Evolutionary conservation across 2,329 filamentous ascomycete genomes (phyloP), one percentile per base, ranked within the genome.

Genomic region (Ophiobolus disseminans): DNA sequence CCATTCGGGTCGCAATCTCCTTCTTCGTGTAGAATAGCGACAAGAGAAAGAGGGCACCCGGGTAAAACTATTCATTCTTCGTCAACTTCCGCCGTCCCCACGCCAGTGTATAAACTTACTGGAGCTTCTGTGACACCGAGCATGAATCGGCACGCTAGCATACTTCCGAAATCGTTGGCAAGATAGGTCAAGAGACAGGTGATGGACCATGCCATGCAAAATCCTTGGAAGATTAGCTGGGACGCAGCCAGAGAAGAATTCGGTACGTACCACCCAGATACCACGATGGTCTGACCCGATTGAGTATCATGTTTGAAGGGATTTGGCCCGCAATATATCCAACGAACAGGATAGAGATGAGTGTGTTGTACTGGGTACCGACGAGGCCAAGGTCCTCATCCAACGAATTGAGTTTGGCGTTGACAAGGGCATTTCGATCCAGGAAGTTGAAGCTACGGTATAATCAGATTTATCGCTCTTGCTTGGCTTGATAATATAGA

Each of bases 21-120:
- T 80, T 79, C 39, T 83, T 78, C 1, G 84, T 87, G 64, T 87
- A 88, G 78, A 84, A 87, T 53, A 85, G 81, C 0, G 80, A 83
- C 28, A 87, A 74, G 35, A 86, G 80, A 39, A 86, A 77, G 11
- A 86, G 73, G 0, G 82, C 82, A 30, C 85, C 85, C 0, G 85
- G 84, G 28, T 86, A 76, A 62, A 85, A 86, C 1, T 22, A n/a
- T n/a, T 2, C 10, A 28, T 9, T 10, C 3, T 28, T 28, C n/a
- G 5, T 28, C 25, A 28, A n/a, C 5, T 28, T 28, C 9, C 2
- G 3, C 9, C 25, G 3, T 28, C 5, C 3, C 10, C 10, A 28
- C 3, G 10, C 25, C 10, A 5, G 9, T 10, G 10, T 2, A 32
- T 8, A 14, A 14, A 32, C 30, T 32, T 14, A 28, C 25, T 3